Evolutionary conservation across 306 rosid genomes (phyloP).

Genomic region (Heteromeles arbutifolia): DNA sequence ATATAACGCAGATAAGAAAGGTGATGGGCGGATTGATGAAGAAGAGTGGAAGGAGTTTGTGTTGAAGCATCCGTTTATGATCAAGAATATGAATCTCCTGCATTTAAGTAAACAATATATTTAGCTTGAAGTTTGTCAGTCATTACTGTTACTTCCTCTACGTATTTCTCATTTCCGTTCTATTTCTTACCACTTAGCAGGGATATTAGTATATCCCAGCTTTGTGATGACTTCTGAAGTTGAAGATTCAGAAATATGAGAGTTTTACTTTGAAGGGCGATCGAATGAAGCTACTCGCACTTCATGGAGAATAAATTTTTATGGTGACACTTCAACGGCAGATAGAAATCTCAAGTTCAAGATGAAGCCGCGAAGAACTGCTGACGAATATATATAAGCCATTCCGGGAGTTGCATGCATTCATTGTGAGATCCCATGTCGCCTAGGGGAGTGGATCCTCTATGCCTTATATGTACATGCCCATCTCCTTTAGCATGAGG

Average conservation of each 20-base stretch:
- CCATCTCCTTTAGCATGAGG: no score
- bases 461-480: no score
- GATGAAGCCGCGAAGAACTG: neutral
- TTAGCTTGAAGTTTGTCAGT: neutral
- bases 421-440: no score
- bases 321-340: neutral
- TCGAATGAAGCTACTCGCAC: neutral
- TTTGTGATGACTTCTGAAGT: constrained; percentile 48
- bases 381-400: constrained; percentile 1
- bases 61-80: constrained; percentile 60
- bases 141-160: no score
- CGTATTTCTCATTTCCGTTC: no score
- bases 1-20: constrained; percentile 65
- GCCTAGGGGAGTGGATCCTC: no score
- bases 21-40: constrained; percentile 81
- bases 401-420: neutral
- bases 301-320: neutral
- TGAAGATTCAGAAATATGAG: constrained; percentile 49
- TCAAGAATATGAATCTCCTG: constrained; percentile 90
- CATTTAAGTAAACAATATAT: constrained; percentile 51
- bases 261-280: neutral
- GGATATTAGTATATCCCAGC: constrained; percentile 80
- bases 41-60: constrained; percentile 93
- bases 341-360: neutral
- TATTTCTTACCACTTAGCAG: constrained; percentile 27